Evolutionary conservation across 2,329 filamentous ascomycete genomes (phyloP).

Genomic region (Cladophialophora psammophila): DNA sequence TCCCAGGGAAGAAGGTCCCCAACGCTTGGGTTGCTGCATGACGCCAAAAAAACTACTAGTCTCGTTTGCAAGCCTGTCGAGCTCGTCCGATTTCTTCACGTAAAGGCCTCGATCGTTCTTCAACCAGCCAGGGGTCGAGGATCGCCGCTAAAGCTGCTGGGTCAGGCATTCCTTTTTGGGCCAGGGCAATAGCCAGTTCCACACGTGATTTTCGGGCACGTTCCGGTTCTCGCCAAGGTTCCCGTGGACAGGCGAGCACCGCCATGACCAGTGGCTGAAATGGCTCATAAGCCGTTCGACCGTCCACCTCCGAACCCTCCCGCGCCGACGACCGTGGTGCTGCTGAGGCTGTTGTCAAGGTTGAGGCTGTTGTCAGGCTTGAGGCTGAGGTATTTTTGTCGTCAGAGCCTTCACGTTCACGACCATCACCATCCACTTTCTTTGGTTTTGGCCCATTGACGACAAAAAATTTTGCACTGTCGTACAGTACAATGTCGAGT

Average conservation of each 20-base stretch:
- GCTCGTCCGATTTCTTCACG: slow-evolving; percentile 36
- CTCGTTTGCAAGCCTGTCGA: slow-evolving; percentile 16
- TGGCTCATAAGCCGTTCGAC: slow-evolving; percentile 26
- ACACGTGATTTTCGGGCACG: slow-evolving; percentile 38
- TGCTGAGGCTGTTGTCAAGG: slow-evolving; percentile 26
- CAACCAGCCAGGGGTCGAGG: slow-evolving; percentile 47
- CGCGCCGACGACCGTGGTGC: slow-evolving; percentile 7
- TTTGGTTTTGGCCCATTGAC: slow-evolving; percentile 16
- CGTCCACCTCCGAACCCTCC: slow-evolving; percentile 19
- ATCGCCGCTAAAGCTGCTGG: slow-evolving; percentile 32
- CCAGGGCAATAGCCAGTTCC: slow-evolving; percentile 32
- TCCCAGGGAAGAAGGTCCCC: neutral
- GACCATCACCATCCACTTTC: slow-evolving; percentile 15
- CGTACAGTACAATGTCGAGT: slow-evolving; percentile 33
- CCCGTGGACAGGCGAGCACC: slow-evolving; percentile 28
- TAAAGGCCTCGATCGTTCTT: slow-evolving; percentile 49
- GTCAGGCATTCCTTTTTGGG: slow-evolving; percentile 23
- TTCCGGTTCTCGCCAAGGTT: slow-evolving; percentile 30
- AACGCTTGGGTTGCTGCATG: neutral
- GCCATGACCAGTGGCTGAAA: slow-evolving; percentile 35
- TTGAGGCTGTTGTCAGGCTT: slow-evolving; percentile 22
- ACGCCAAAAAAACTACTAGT: slow-evolving; percentile 1
- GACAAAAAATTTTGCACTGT: slow-evolving; percentile 34
- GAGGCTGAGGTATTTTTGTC: slow-evolving; percentile 33
- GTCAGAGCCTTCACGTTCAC: slow-evolving; percentile 16